Percentiles rank a stretch among this genome's conserved stretches.
Conservation (phyloP, 768 basidiomycete species). For the Mycena capillaripes region DNA sequence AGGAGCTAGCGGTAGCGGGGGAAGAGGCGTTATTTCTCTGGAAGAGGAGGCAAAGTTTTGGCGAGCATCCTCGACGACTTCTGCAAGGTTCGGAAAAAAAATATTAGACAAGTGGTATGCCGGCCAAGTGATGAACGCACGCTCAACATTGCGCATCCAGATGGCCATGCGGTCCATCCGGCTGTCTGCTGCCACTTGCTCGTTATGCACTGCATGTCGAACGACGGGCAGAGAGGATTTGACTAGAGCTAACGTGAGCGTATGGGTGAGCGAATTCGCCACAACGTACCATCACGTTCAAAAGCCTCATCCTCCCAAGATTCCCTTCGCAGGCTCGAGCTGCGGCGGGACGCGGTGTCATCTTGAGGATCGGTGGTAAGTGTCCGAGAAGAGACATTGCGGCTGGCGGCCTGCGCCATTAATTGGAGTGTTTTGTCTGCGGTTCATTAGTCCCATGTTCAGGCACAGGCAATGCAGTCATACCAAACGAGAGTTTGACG, state of each 20-base stretch:
- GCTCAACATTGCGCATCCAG: constrained; percentile 89
- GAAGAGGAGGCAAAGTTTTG: constrained; percentile 77
- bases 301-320: constrained; percentile 67
- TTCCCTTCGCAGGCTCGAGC: constrained; percentile 44
- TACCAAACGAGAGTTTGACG: constrained; percentile 82
- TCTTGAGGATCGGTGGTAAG: constrained; percentile 48
- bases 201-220: constrained; percentile 65
- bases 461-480: not conserved
- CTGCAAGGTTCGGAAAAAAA: constrained; percentile 52
- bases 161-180: constrained; percentile 78
- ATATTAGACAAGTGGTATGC: constrained; percentile 22
- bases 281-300: constrained; percentile 57
- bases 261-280: not conserved
- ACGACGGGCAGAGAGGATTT: constrained; percentile 69
- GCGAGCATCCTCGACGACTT: constrained; percentile 85
- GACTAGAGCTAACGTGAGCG: constrained; percentile 43
- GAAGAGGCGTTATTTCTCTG: constrained; percentile 60
- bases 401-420: constrained; percentile 58
- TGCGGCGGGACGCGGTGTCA: constrained; percentile 41
- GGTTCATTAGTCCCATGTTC: not conserved
- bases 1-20: constrained; percentile 75
- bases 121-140: constrained; percentile 58
- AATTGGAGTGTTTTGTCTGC: constrained; percentile 78
- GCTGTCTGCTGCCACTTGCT: constrained; percentile 67
- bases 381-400: constrained; percentile 59